Percentiles rank a stretch among this genome's conserved stretches.
Conservation (phyloP, 495 filamentous ascomycete species). For the Neurospora intermedia region DNA sequence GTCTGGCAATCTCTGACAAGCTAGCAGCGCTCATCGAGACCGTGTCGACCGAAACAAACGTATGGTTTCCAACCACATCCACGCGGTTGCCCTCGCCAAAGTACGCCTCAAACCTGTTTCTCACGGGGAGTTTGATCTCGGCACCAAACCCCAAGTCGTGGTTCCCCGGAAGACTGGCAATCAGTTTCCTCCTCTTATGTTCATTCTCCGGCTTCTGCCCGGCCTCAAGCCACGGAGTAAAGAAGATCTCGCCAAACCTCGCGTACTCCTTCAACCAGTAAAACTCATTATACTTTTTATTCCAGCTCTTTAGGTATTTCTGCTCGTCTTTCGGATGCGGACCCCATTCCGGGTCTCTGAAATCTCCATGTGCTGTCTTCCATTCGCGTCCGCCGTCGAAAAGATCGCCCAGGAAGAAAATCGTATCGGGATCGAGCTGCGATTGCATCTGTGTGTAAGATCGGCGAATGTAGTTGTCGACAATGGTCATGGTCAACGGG, state of each 20-base stretch:
- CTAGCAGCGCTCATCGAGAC: slow-evolving; percentile 70
- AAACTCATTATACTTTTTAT: slow-evolving; percentile 55
- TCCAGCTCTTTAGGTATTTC: slow-evolving; percentile 53
- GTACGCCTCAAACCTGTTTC: slow-evolving; percentile 73
- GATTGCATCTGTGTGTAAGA: slow-evolving; percentile 63
- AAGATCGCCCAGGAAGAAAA: slow-evolving; percentile 86
- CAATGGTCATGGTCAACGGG: slow-evolving; percentile 66
- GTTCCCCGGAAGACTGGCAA: slow-evolving; percentile 82
- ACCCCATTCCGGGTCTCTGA: slow-evolving; percentile 49
- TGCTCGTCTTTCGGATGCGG: slow-evolving; percentile 37
- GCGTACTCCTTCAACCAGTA: slow-evolving; percentile 79
- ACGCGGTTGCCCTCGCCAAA: slow-evolving; percentile 85
- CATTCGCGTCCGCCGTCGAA: slow-evolving; percentile 97
- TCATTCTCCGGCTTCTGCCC: slow-evolving; percentile 25
- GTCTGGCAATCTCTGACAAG: slow-evolving; percentile 28
- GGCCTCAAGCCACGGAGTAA: slow-evolving; percentile 45
- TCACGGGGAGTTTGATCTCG: slow-evolving; percentile 66
- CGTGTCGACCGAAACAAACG: slow-evolving; percentile 82
- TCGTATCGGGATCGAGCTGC: slow-evolving; percentile 63
- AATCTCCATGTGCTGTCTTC: slow-evolving; percentile 52
- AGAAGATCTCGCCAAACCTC: slow-evolving; percentile 71
- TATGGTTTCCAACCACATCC: slow-evolving; percentile 89
- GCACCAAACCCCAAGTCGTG: slow-evolving; percentile 93
- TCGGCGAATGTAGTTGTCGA: slow-evolving; percentile 79
- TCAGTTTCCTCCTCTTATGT: slow-evolving; percentile 50